phyloP scores from a whole-genome alignment of 345 rosid genomes.

The Populus pruinosa region DNA sequence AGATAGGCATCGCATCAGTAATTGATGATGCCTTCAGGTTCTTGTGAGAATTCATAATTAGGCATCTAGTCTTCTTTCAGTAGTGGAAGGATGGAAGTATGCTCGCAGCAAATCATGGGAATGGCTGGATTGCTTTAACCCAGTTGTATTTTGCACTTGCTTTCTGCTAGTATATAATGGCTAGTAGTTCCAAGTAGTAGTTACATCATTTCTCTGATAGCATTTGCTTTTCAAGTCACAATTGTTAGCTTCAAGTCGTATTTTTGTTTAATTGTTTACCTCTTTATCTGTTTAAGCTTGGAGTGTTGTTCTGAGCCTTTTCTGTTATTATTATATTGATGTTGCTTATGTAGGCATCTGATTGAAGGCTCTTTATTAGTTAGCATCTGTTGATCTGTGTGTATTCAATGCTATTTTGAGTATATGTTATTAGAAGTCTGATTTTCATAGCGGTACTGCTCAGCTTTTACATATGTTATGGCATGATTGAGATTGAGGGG shows the following conservation, averaged over 20 bases:
- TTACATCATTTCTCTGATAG: slow-evolving; percentile 4
- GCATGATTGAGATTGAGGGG: slow-evolving; percentile 7
- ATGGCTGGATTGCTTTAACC: slow-evolving; percentile 35
- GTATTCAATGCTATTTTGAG: slow-evolving; percentile 1
- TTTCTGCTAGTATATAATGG: slow-evolving; percentile 33
- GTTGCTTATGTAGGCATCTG: slow-evolving; percentile 1
- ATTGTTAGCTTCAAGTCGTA: slow-evolving; percentile 15
- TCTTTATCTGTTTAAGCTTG: slow-evolving; percentile 12
- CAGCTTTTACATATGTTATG: slow-evolving; percentile 3
- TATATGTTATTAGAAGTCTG: not conserved
- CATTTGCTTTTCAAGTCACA: slow-evolving; percentile 14
- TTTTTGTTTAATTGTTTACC: not conserved
- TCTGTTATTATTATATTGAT: slow-evolving; percentile 11
- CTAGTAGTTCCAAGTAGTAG: slow-evolving; percentile 26
- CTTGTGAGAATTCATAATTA: not conserved
- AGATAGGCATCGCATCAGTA: slow-evolving; percentile 28
- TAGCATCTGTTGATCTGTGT: slow-evolving; percentile 4
- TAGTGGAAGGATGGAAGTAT: not conserved
- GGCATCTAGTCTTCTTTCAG: slow-evolving; percentile 2
- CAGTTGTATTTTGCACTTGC: slow-evolving; percentile 24
- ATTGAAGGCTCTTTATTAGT: slow-evolving; percentile 1
- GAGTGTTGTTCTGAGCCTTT: slow-evolving; percentile 13
- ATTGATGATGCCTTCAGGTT: slow-evolving; percentile 10
- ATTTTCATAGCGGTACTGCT: slow-evolving; percentile 1
- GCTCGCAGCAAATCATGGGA: slow-evolving; percentile 19